These are phyloP conservation scores for Bondarzewia mesenterica DNA, from an alignment of 1,284 basidiomycete genomes.

Conservation along the genomic window DNA sequence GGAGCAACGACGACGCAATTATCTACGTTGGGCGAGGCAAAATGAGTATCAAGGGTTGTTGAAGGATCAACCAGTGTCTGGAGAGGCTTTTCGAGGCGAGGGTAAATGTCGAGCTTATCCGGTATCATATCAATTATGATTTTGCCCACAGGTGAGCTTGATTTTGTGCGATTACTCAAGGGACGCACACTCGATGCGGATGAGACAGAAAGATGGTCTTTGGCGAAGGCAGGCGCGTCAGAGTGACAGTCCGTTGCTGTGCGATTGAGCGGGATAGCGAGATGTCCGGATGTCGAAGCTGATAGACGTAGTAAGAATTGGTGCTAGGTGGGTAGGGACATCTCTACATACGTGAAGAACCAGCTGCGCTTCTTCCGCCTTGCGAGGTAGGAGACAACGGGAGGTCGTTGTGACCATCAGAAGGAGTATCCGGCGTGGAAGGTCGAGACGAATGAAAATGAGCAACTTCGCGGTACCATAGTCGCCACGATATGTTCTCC, in stretches of 20 bases:
- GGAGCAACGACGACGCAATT: conserved; percentile 19
- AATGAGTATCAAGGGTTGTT: not conserved
- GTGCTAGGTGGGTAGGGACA: too few species aligned
- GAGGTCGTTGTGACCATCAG: conserved; percentile 16
- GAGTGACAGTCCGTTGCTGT: not conserved
- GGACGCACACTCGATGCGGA: conserved; percentile 14
- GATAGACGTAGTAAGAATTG: conserved; percentile 3
- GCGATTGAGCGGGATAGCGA: conserved; percentile 5
- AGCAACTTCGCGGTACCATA: conserved; percentile 69
- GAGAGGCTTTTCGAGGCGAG: conserved; percentile 5
- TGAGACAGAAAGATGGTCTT: conserved; percentile 13
- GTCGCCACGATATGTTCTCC: conserved; percentile 81
- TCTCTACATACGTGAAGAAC: too few species aligned
- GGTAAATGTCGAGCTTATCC: conserved; percentile 21
- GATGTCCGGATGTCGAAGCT: conserved; percentile 5
- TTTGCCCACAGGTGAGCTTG: conserved; percentile 33
- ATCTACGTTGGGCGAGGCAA: conserved; percentile 12
- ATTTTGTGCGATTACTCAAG: conserved; percentile 22
- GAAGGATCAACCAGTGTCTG: not conserved
- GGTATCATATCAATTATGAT: conserved; percentile 54
- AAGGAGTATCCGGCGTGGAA: conserved; percentile 24
- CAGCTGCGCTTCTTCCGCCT: conserved; percentile 11
- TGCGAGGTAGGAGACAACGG: conserved; percentile 28
- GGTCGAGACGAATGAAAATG: conserved; percentile 23
- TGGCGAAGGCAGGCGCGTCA: not conserved